Evolutionary conservation across 108 stramenopile species (phyloP), one percentile per base, ranked within the genome.

Genomic region (Chaetoceros tenuissimus): DNA sequence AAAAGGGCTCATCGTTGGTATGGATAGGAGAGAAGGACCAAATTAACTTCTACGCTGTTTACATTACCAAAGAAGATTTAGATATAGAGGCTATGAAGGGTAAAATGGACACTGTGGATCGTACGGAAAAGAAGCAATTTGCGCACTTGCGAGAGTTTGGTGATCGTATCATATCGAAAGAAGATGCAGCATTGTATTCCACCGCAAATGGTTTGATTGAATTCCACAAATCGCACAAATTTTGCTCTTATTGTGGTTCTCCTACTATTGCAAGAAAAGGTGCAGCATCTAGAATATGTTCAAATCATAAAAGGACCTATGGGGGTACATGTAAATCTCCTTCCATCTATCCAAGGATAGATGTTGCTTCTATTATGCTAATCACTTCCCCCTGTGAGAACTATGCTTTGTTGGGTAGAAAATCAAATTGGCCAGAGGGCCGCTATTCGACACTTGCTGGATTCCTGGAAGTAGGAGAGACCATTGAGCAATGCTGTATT

Each of bases 381-480:
- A 45, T 68, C 10, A 68, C 67, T 2, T 48, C 44, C 29, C 67
- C 53, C 16, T 62, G 61, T 40, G 40, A 55, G 40, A 55, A 62
- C 3, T 62, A 68, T 23, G 67, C 67, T 1, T 40, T 68, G 22
- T 34, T 68, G 26, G 67, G 58, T 3, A 28, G 67, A 18, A 68
- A 68, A 19, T 28, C 27, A 57, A 31, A 34, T 13, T 68, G 67
- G 67, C 61, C 67, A 8, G 2, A 31, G 3, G 67, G 67, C 17
- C 24, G 67, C 0, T 68, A 68, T 28, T 68, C 67, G 2, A 68
- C 67, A 3, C 31, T 68, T 2, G 67, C 67, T 20, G 67, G 67
- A 50, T 68, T 68, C 50, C 24, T 23, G 2, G 67, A 68, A 29
- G 61, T 68, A 1, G 67, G 67, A 25, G 67, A 68, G 49, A 68